Evolutionary conservation across 2,329 filamentous ascomycete genomes (phyloP).

Genomic region (Aspergillus thermomutatus): DNA sequence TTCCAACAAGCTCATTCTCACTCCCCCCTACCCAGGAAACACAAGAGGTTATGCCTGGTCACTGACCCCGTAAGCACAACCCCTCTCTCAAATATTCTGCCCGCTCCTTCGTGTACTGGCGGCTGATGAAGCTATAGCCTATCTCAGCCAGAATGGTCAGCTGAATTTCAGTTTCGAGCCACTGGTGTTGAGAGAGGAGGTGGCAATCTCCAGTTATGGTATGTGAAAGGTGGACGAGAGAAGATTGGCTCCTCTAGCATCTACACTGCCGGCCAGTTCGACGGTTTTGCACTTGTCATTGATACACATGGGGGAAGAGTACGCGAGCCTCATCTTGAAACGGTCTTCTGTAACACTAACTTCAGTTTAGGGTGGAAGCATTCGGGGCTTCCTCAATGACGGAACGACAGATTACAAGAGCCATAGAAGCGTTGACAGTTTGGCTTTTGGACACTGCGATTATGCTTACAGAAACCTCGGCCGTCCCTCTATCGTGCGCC

Average conservation of each 20-base stretch:
- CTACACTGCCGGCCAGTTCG: conserved; percentile 80
- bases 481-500: conserved; percentile 71
- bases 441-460: conserved; percentile 90
- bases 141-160: conserved; percentile 68
- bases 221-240: conserved; percentile 65
- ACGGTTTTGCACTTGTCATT: conserved; percentile 83
- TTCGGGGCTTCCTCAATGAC: conserved; percentile 93
- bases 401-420: conserved; percentile 74
- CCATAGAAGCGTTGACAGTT: conserved; percentile 72
- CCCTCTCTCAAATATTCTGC: neutral
- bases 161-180: conserved; percentile 82
- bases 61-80: conserved; percentile 48
- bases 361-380: conserved; percentile 61
- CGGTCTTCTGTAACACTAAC: conserved; percentile 4
- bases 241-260: conserved; percentile 70
- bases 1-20: conserved; percentile 89
- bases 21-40: conserved; percentile 81
- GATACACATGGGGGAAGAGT: conserved; percentile 74
- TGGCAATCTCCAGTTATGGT: conserved; percentile 94
- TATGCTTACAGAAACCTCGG: conserved; percentile 91
- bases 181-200: conserved; percentile 79
- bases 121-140: conserved; percentile 28
- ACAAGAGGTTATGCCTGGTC: conserved; percentile 81
- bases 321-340: conserved; percentile 15
- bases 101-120: neutral